Base-by-base conservation (phyloP, 2,329 filamentous ascomycete genomes). In the Pseudonectria foliicola region DNA sequence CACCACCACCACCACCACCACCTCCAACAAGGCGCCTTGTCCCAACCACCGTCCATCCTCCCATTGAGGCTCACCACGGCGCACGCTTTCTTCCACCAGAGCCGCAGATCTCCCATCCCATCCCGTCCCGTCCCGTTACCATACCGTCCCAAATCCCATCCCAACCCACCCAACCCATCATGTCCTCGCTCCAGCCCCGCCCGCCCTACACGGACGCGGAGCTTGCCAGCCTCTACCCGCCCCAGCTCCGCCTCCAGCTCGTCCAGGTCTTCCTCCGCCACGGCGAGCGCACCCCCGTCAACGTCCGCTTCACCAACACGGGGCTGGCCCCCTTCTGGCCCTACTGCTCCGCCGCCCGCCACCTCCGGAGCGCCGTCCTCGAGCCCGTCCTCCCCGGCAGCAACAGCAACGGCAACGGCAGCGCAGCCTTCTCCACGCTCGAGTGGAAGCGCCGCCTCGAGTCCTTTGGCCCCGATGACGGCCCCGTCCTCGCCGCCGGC, bases 251-350 rank as follows among this genome's bases (percentile, higher is more conserved):
- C 57, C 77, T 98, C 25, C 84, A 92, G 57, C 77, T 92, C 40
- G 92, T 96, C 32, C 92, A 98, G 66, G 73, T 96, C 50, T 75
- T 88, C 43, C 74, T 88, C 52, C 80, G 84, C 38, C 84, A 89
- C 62, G 84, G 84, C 63, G 77, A 81, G 66, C 81, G 90, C 38
- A 90, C 82, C 7, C 90, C 90, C 18, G 85, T 96, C 18, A 84
- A 79, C 38, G 73, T 85, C n/a, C 82, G 92, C 26, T 95, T 98
- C 59, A 76, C 85, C 55, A 92, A 90, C 64, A 75, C 76, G 31
- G 78, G 77, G 10, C 69, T 82, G n/a, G 58, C 64, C 28, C 56
- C 71, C 32, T 80, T 79, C 62, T 98, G 92, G 92, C 87, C 92
- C 2, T 96, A 95, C 63, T 98, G 92, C 64, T 75, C 76, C 45